A percentile compares a stretch with the other conserved stretches of the same genome.
Evolutionary conservation across 192 early-diverging fungal species (phyloP).

Genomic region (Mortierella hygrophila): DNA sequence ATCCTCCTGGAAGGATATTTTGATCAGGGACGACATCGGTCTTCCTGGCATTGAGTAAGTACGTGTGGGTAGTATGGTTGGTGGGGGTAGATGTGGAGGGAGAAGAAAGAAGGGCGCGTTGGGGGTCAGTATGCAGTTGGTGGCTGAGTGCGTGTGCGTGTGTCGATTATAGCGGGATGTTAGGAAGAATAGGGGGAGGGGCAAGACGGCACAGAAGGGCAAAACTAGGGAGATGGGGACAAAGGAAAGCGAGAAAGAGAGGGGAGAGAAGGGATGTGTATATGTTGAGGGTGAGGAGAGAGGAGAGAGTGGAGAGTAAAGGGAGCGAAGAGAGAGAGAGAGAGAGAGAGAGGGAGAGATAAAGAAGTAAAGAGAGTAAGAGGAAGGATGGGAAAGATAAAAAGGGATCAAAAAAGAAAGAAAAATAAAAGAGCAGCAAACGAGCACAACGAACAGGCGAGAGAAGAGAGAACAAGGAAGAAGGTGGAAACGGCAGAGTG

Average conservation of each 20-base stretch:
- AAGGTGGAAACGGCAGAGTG: no score
- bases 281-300: background rate
- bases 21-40: constrained; percentile 26
- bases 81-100: background rate
- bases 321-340: background rate
- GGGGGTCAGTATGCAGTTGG: no score
- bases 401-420: background rate
- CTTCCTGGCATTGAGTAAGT: background rate
- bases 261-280: background rate
- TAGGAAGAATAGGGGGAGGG: background rate
- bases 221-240: background rate
- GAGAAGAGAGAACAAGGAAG: no score
- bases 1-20: constrained; percentile 30
- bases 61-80: background rate
- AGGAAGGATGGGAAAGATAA: background rate
- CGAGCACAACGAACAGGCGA: no score
- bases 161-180: background rate
- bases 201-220: background rate
- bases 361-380: background rate
- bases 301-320: no score
- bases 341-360: background rate
- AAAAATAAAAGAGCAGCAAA: background rate
- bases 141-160: no score
- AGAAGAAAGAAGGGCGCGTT: background rate
- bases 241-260: background rate